phyloP scores from a whole-genome alignment of 1,139 yeast species.

The Saccharomyces hybrid region DNA sequence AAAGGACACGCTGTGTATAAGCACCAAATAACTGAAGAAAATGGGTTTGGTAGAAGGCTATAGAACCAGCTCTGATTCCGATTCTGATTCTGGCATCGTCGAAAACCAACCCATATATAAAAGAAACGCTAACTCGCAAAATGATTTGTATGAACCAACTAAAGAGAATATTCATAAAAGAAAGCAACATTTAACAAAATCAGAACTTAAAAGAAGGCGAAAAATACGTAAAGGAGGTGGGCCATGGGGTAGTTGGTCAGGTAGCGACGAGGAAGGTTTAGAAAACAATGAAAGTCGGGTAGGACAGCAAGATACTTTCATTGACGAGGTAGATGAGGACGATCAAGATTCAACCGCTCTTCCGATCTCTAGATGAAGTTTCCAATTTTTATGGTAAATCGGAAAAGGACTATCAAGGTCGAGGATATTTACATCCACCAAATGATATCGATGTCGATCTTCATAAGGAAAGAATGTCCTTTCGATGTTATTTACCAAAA shows the following conservation, averaged over 20 bases:
- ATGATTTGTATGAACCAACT: neutral
- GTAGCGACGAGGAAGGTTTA: constrained; percentile 38
- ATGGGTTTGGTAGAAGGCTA: constrained; percentile 17
- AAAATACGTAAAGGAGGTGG: constrained; percentile 26
- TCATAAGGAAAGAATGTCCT: constrained; percentile 42
- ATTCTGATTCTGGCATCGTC: constrained; percentile 1
- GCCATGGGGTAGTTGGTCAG: constrained; percentile 39
- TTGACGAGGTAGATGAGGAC: constrained; percentile 17
- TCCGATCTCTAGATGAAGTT: too few species aligned
- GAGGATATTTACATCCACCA: constrained; percentile 58
- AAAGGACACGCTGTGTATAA: neutral
- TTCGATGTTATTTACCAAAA: constrained; percentile 66
- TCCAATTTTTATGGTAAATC: constrained; percentile 46
- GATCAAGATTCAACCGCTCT: constrained; percentile 6
- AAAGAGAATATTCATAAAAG: neutral
- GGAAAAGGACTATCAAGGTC: constrained; percentile 47
- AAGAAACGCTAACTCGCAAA: neutral
- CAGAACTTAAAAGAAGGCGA: constrained; percentile 18
- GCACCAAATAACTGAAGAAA: neutral
- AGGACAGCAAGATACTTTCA: constrained; percentile 54
- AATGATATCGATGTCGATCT: constrained; percentile 42
- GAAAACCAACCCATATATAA: neutral
- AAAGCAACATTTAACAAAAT: constrained; percentile 8
- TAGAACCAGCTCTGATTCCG: constrained; percentile 12
- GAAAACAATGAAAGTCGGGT: constrained; percentile 52